phyloP scores from a whole-genome alignment of 2,329 filamentous ascomycete species.

The Ophiosphaerella narmari region DNA sequence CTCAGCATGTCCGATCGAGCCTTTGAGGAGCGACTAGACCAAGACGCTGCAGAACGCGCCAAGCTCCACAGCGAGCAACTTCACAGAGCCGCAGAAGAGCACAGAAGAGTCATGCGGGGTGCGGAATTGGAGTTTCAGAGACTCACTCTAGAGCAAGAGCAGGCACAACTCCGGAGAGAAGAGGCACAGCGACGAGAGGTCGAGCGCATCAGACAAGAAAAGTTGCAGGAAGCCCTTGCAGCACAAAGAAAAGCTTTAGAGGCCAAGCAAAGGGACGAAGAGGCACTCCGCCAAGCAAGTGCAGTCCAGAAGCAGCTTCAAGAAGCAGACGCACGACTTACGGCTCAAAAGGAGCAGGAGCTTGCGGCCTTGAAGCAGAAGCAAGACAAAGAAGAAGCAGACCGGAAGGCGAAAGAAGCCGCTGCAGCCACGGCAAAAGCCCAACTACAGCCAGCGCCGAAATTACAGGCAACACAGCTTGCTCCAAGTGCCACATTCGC shows the following conservation, averaged over 20 bases:
- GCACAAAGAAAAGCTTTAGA: constrained; percentile 41
- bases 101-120: constrained; percentile 65
- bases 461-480: constrained; percentile 12
- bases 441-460: constrained; percentile 21
- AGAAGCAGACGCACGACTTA: constrained; percentile 37
- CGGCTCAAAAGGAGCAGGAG: constrained; percentile 36
- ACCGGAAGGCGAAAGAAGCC: constrained; percentile 33
- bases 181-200: constrained; percentile 45
- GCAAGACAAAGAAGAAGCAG: constrained; percentile 36
- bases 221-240: constrained; percentile 48
- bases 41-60: constrained; percentile 65
- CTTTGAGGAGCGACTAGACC: constrained; percentile 65
- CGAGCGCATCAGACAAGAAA: constrained; percentile 50
- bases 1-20: constrained; percentile 48
- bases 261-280: constrained; percentile 39
- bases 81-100: constrained; percentile 66
- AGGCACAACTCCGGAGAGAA: constrained; percentile 37
- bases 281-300: constrained; percentile 31
- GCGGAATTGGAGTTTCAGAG: constrained; percentile 60
- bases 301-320: constrained; percentile 35
- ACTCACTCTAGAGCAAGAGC: constrained; percentile 51
- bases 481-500: constrained; percentile 7
- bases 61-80: constrained; percentile 68
- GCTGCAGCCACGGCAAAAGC: constrained; percentile 32
- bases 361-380: constrained; percentile 34